Conservation (phyloP, 352 stramenopile genomes). For the Phytophthora boehmeriae region DNA sequence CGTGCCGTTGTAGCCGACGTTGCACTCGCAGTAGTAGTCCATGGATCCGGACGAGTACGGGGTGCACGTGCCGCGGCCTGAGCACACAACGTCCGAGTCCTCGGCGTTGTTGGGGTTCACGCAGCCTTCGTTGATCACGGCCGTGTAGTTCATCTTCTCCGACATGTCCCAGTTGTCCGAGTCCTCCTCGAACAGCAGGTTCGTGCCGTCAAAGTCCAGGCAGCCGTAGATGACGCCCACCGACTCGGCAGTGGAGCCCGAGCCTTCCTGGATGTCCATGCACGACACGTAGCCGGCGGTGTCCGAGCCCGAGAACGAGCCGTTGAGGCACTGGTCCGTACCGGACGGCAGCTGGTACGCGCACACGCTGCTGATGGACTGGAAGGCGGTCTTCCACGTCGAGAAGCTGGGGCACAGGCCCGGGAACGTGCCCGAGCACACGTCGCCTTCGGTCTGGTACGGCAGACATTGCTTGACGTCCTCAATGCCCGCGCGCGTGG, state of each 20-base stretch:
- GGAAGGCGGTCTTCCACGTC: conserved; percentile 63
- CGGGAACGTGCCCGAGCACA: conserved; percentile 62
- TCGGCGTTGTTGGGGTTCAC: conserved; percentile 64
- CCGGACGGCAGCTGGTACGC: conserved; percentile 63
- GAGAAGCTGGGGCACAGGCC: conserved; percentile 80
- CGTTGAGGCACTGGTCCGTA: conserved; percentile 49
- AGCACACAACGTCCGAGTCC: conserved; percentile 74
- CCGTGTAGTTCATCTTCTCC: conserved; percentile 64
- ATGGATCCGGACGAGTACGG: conserved; percentile 47
- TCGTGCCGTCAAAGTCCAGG: conserved; percentile 71
- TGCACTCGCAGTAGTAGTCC: conserved; percentile 71
- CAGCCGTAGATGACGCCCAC: conserved; percentile 79
- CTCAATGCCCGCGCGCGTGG: conserved; percentile 64
- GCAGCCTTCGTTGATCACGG: conserved; percentile 57
- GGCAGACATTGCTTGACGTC: conserved; percentile 84
- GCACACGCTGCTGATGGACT: conserved; percentile 76
- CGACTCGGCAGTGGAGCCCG: conserved; percentile 26
- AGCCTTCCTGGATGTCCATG: conserved; percentile 47
- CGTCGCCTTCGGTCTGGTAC: conserved; percentile 43
- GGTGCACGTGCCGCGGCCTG: conserved; percentile 69
- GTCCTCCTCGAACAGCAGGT: conserved; percentile 58
- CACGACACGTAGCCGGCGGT: conserved; percentile 40
- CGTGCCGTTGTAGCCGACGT: conserved; percentile 78
- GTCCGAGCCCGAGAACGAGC: conserved; percentile 29
- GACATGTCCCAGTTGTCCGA: conserved; percentile 60